Evolutionary conservation across 202 grass and related monocot species (phyloP).

Genomic region (Saccharum hybrid): DNA sequence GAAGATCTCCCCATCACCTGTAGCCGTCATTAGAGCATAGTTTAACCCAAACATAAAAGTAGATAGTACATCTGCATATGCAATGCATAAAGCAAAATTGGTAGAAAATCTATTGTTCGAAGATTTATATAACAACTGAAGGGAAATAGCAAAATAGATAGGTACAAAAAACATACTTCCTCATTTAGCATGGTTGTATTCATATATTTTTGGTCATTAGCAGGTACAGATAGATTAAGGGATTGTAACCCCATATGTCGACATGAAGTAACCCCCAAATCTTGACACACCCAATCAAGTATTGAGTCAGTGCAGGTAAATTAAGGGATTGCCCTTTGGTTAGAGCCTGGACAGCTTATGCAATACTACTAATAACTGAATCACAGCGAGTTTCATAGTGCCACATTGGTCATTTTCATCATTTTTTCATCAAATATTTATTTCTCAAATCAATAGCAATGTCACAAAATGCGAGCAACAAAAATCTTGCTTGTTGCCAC

Average conservation of each 20-base stretch:
- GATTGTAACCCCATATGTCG: background rate
- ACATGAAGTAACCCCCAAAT: background rate
- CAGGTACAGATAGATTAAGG: background rate
- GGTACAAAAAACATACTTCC: background rate
- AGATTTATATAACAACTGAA: background rate
- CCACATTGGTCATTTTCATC: background rate
- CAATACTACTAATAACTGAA: slow-evolving; percentile 5
- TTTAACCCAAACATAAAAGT: slow-evolving; percentile 4
- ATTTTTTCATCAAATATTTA: background rate
- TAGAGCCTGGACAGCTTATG: background rate
- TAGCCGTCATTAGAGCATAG: slow-evolving; percentile 26
- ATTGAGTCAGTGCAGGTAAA: background rate
- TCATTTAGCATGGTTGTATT: background rate
- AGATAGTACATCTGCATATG: background rate
- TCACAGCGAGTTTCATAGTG: background rate
- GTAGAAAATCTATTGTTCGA: background rate
- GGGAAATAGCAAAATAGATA: background rate
- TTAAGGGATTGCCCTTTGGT: background rate
- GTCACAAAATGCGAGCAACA: background rate
- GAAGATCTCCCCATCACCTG: slow-evolving; percentile 98
- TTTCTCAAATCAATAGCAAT: background rate
- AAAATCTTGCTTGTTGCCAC: background rate
- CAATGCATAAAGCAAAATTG: background rate
- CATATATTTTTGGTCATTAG: background rate
- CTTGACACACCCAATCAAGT: background rate